Conservation (phyloP, 192 early-diverging fungal species). For the Linnemannia schmuckeri region DNA sequence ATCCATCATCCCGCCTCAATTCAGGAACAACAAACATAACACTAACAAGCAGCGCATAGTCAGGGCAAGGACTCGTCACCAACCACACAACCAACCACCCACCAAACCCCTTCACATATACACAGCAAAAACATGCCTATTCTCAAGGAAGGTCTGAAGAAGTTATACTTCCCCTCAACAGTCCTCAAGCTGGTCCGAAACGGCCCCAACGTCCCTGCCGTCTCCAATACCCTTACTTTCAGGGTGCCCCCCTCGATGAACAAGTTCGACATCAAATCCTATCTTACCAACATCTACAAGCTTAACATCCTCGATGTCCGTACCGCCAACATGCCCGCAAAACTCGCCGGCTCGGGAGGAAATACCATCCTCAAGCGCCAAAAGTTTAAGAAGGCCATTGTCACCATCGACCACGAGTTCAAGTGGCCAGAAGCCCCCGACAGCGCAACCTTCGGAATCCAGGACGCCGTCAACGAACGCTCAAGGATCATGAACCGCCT, state of each 20-base stretch:
- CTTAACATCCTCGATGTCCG: constrained; percentile 87
- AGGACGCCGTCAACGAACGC: constrained; percentile 56
- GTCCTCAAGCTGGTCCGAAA: constrained; percentile 84
- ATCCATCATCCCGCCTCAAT: background rate
- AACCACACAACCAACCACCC: background rate
- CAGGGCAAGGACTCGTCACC: background rate
- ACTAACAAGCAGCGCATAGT: background rate
- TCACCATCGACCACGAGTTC: constrained; percentile 67
- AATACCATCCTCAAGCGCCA: constrained; percentile 43
- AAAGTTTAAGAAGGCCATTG: constrained; percentile 72
- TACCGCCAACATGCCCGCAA: constrained; percentile 89
- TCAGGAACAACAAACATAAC: background rate
- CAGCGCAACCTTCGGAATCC: constrained; percentile 54
- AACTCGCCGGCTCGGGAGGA: constrained; percentile 57
- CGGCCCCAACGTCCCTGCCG: constrained; percentile 73
- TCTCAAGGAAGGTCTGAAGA: constrained; percentile 59
- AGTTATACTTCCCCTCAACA: constrained; percentile 91
- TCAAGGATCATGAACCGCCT: constrained; percentile 61
- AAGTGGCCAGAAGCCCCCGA: constrained; percentile 63
- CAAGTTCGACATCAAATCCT: constrained; percentile 94
- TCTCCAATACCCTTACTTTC: constrained; percentile 90
- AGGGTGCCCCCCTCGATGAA: constrained; percentile 89
- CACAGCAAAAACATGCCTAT: constrained; percentile 25
- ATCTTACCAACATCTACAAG: constrained; percentile 87
- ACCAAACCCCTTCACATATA: background rate